Percentiles rank a stretch among this genome's conserved stretches.
Evolutionary conservation across 352 stramenopile species (phyloP).

Genomic region (Phytophthora cactorum): DNA sequence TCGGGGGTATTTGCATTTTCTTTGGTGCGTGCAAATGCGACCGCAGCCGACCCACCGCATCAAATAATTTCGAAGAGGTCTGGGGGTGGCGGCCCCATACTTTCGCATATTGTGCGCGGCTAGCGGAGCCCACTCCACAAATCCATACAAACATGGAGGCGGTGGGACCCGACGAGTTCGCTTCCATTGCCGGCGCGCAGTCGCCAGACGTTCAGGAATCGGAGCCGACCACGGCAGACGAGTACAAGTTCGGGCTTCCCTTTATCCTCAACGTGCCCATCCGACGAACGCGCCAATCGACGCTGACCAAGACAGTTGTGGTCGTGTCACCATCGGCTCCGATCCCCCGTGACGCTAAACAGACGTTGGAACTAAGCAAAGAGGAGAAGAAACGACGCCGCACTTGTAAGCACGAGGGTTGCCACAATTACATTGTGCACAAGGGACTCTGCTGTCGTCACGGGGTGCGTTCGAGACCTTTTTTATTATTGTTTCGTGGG

Average conservation of each 20-base stretch:
- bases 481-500: background rate
- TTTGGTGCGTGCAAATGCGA: too few species aligned
- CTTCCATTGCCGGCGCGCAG: background rate
- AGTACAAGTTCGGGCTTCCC: conserved; percentile 29
- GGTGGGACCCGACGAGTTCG: background rate
- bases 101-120: too few species aligned
- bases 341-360: background rate
- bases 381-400: conserved; percentile 50
- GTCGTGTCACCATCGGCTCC: background rate
- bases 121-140: too few species aligned
- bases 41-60: too few species aligned
- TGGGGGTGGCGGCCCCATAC: too few species aligned
- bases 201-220: background rate
- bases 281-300: conserved; percentile 6
- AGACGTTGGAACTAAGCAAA: conserved; percentile 15
- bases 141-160: background rate
- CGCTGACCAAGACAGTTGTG: background rate
- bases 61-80: too few species aligned
- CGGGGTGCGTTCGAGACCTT: conserved; percentile 18
- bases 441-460: conserved; percentile 55
- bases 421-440: conserved; percentile 57
- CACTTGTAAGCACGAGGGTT: conserved; percentile 46
- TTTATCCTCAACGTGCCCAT: conserved; percentile 34
- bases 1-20: too few species aligned
- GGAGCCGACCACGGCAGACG: background rate